These are phyloP conservation scores for Ogataea philodendri DNA, from an alignment of 805 yeast genomes.

Conservation along the genomic window DNA sequence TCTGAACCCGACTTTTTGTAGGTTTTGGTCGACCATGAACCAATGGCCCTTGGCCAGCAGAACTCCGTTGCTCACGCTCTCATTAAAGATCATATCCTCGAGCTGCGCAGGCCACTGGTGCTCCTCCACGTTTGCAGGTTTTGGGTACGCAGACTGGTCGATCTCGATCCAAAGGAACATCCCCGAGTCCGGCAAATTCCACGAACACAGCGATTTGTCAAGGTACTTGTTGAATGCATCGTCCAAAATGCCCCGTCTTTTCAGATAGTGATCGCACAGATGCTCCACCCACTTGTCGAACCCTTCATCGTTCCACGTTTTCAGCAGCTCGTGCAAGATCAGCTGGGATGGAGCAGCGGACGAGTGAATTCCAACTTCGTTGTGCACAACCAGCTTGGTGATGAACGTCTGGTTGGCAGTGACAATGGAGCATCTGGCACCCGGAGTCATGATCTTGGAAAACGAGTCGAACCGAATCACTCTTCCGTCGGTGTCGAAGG, in stretches of 20 bases:
- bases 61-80: constrained; percentile 26
- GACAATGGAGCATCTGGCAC: constrained; percentile 70
- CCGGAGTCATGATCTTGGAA: constrained; percentile 79
- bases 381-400: constrained; percentile 51
- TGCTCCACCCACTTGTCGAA: constrained; percentile 70
- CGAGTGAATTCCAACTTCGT: constrained; percentile 70
- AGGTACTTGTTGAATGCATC: constrained; percentile 47
- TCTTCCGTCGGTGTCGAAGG: constrained; percentile 74
- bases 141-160: constrained; percentile 38
- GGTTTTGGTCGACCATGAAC: constrained; percentile 30
- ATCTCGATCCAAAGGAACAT: constrained; percentile 44
- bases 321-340: constrained; percentile 54
- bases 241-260: constrained; percentile 59
- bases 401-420: constrained; percentile 58
- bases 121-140: constrained; percentile 35
- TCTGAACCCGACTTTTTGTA: constrained; percentile 29
- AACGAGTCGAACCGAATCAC: constrained; percentile 76
- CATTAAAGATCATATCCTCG: constrained; percentile 29
- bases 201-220: constrained; percentile 43
- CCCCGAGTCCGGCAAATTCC: constrained; percentile 43
- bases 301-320: constrained; percentile 59
- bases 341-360: constrained; percentile 75
- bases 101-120: constrained; percentile 32
- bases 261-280: constrained; percentile 58
- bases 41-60: constrained; percentile 35